Evolutionary conservation across 306 rosid genomes (phyloP), one percentile per base, ranked within the genome.

Genomic region (Rosa rugosa): DNA sequence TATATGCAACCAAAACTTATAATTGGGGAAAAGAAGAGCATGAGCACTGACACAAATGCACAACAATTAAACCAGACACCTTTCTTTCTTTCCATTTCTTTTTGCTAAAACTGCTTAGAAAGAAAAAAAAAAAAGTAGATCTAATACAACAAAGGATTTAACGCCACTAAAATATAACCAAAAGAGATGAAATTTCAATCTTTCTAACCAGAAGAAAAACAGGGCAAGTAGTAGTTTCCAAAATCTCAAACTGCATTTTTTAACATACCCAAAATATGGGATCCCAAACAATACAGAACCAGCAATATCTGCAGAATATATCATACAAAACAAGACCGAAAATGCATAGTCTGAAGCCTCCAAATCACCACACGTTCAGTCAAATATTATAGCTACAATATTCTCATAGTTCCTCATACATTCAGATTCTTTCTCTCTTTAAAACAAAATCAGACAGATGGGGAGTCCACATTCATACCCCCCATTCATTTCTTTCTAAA

Each of bases 401-500:
- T 42, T 57, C 69, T 23, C 67, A 73, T 8, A 8, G 14, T 42
- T 18, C 70, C 25, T 7, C 64, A 44, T 38, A 41, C 78, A 57
- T 54, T 73, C 66, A 74, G n/a, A 74, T 56, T 38, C 47, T n/a
- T 20, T n/a, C 7, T 18, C 9, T 71, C 63, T 40, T 16, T 0
- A 34, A 6, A 73, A 10, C 4, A 23, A 57, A 74, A 60, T 75
- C 2, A 25, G 14, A 60, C 45, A 57, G 71, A 42, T 16, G 53
- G 73, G 12, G 46, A 65, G 54, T 63, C 47, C 56, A 76, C 83
- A 73, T 69, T 80, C 62, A 54, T 22, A 67, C 5, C 49, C 41
- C 22, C 77, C 79, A 73, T 73, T 80, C 75, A 25, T 56, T 40
- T 56, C 38, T 17, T 8, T 16, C 56, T 4, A 53, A 2, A 8